These are phyloP conservation scores for Neocucurbitaria cava DNA, from an alignment of 2,329 filamentous ascomycete genomes.

Conservation along the genomic window DNA sequence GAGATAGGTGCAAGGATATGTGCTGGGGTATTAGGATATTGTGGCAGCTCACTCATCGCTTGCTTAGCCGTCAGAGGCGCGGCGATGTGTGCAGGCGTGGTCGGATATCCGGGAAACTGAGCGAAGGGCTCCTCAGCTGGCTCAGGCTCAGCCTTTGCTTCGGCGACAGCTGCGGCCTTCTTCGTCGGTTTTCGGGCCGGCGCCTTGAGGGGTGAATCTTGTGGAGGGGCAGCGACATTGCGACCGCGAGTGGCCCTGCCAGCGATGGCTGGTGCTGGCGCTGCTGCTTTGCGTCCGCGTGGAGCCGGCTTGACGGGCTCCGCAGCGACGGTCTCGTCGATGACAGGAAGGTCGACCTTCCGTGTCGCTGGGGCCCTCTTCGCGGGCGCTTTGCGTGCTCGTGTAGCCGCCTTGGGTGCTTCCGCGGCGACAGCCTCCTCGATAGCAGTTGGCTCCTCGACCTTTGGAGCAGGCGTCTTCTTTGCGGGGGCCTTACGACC, in stretches of 20 bases:
- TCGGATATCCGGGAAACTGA: slow-evolving; percentile 26
- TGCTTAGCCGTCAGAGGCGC: slow-evolving; percentile 16
- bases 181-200: slow-evolving; percentile 35
- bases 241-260: slow-evolving; percentile 30
- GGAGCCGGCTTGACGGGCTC: slow-evolving; percentile 27
- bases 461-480: slow-evolving; percentile 19
- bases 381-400: slow-evolving; percentile 27
- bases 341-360: slow-evolving; percentile 8
- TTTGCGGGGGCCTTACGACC: slow-evolving; percentile 29
- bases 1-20: slow-evolving; percentile 24
- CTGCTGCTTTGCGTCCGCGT: slow-evolving; percentile 27
- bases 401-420: slow-evolving; percentile 20
- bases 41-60: slow-evolving; percentile 22
- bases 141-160: slow-evolving; percentile 19
- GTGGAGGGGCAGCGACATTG: slow-evolving; percentile 19
- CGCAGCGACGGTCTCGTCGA: slow-evolving; percentile 11
- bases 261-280: slow-evolving; percentile 16
- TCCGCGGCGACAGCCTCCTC: slow-evolving; percentile 16
- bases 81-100: slow-evolving; percentile 24
- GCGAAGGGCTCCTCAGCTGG: slow-evolving; percentile 28
- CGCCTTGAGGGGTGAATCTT: slow-evolving; percentile 35
- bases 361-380: slow-evolving; percentile 24
- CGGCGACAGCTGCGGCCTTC: slow-evolving; percentile 19
- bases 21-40: slow-evolving; percentile 26
- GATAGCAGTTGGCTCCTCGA: slow-evolving; percentile 7